Conservation (phyloP, 345 rosid genomes). For the Gossypium sturtianum region DNA sequence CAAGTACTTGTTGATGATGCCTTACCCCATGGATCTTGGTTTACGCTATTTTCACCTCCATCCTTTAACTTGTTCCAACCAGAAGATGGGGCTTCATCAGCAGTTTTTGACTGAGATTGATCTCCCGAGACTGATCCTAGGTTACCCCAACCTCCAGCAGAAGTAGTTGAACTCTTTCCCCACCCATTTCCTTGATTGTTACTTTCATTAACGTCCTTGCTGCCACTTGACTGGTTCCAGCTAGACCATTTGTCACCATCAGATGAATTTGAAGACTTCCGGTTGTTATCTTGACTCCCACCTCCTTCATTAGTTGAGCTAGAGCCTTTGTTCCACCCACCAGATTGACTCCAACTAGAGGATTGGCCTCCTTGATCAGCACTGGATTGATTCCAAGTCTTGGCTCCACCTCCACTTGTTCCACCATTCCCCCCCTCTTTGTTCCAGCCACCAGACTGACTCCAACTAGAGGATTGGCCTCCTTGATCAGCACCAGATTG, state of each 20-base stretch:
- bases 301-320: slow-evolving; percentile 3
- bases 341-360: slow-evolving; percentile 14
- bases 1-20: slow-evolving; percentile 24
- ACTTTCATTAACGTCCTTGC: slow-evolving; percentile 7
- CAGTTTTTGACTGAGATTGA: slow-evolving; percentile 17
- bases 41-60: slow-evolving; percentile 9
- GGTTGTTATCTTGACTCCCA: neutral
- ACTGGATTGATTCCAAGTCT: slow-evolving; percentile 23
- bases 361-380: slow-evolving; percentile 12
- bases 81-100: slow-evolving; percentile 19
- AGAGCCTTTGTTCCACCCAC: slow-evolving; percentile 11
- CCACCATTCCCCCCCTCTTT: neutral
- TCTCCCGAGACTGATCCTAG: slow-evolving; percentile 9
- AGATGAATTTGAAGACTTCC: neutral
- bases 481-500: slow-evolving; percentile 18
- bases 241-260: slow-evolving; percentile 41
- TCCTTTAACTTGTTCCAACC: slow-evolving; percentile 18
- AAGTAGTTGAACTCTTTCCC: neutral
- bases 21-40: slow-evolving; percentile 22
- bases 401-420: neutral
- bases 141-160: neutral
- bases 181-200: slow-evolving; percentile 8
- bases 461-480: slow-evolving; percentile 17
- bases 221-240: slow-evolving; percentile 17
- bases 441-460: slow-evolving; percentile 12